Conservation (phyloP, 2,329 filamentous ascomycete species). For the Phialophora expanda region DNA sequence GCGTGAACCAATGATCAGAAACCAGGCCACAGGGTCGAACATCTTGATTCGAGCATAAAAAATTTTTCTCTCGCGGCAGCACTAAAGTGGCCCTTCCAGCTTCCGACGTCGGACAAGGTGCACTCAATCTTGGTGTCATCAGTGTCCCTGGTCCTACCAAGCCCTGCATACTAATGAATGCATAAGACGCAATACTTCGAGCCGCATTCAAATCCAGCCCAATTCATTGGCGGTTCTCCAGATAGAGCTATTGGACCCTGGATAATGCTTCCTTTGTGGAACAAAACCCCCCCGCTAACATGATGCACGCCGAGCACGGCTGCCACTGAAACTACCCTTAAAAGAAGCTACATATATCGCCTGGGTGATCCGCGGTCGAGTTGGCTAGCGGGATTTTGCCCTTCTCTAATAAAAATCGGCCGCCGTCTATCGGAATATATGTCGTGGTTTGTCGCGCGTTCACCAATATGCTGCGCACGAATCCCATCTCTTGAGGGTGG, state of each 20-base stretch:
- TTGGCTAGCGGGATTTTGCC: not conserved
- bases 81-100: slow-evolving; percentile 33
- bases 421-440: slow-evolving; percentile 1
- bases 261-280: not conserved
- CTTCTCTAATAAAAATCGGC: not conserved
- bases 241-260: slow-evolving; percentile 1
- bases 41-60: slow-evolving; percentile 1
- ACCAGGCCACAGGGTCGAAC: not conserved
- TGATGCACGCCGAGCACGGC: not conserved
- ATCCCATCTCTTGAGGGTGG: not conserved
- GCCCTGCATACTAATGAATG: slow-evolving; percentile 29
- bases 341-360: not conserved
- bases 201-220: slow-evolving; percentile 28
- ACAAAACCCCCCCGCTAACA: not conserved
- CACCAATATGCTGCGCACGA: not conserved
- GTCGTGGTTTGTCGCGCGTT: not conserved
- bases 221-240: slow-evolving; percentile 19
- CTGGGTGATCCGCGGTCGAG: not conserved
- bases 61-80: slow-evolving; percentile 6
- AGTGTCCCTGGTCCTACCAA: slow-evolving; percentile 15
- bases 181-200: slow-evolving; percentile 15
- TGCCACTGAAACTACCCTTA: not conserved
- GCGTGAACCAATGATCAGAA: not conserved
- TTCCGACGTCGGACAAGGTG: slow-evolving; percentile 30
- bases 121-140: slow-evolving; percentile 3